Evolutionary conservation across 2,329 filamentous ascomycete genomes (phyloP).

Genomic region (Seiridium unicorne): DNA sequence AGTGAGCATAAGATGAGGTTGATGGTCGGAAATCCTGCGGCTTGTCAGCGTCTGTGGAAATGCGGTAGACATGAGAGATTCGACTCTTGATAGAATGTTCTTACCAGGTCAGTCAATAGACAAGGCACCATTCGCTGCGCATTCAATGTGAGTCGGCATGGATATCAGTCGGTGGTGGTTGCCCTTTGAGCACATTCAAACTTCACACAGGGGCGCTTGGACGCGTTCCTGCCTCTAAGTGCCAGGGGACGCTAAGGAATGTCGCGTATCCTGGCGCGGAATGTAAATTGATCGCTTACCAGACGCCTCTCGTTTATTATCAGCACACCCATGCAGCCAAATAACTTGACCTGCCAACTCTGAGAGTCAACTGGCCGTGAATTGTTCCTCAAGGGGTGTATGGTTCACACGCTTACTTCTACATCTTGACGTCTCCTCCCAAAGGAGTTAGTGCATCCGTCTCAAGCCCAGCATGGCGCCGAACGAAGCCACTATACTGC

Average conservation of each 20-base stretch:
- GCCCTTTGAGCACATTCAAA: background rate
- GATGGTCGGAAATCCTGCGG: too few species aligned
- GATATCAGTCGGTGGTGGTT: background rate
- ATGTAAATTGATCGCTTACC: background rate
- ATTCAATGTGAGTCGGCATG: background rate
- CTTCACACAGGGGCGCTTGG: slow-evolving; percentile 1
- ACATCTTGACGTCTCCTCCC: background rate
- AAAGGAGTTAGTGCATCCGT: background rate
- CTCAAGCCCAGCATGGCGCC: slow-evolving; percentile 58
- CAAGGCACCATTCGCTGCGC: background rate
- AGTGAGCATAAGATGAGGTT: too few species aligned
- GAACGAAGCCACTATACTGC: slow-evolving; percentile 72
- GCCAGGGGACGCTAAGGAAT: background rate
- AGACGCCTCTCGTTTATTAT: background rate
- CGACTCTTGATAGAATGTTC: background rate
- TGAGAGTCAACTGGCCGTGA: background rate
- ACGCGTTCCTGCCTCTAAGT: background rate
- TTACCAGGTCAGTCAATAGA: background rate
- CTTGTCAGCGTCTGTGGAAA: background rate
- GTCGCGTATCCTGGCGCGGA: background rate
- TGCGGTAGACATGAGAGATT: background rate
- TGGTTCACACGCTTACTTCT: too few species aligned
- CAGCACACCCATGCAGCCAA: background rate
- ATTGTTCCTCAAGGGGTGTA: background rate
- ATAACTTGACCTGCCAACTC: background rate